A percentile compares a stretch with the other conserved stretches of the same genome.
Conservation (phyloP, 768 basidiomycete species). For the Gautieria morchelliformis region DNA sequence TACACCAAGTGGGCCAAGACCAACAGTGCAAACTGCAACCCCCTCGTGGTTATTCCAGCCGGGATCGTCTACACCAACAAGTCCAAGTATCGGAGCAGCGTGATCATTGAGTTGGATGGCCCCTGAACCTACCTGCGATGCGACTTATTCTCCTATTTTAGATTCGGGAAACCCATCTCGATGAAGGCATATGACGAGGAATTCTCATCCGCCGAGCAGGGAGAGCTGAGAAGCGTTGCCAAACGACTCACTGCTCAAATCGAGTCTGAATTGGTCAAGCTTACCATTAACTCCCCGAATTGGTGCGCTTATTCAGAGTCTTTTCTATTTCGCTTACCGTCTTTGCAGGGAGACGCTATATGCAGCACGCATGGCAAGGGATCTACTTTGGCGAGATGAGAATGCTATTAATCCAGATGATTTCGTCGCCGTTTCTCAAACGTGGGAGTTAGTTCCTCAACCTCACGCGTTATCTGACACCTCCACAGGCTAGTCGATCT, state of each 20-base stretch:
- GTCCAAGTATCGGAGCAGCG: slow-evolving; percentile 85
- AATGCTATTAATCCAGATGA: slow-evolving; percentile 68
- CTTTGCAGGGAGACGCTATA: slow-evolving; percentile 74
- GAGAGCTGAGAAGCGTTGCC: slow-evolving; percentile 65
- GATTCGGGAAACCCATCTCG: slow-evolving; percentile 75
- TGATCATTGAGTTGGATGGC: slow-evolving; percentile 36
- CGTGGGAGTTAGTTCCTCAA: slow-evolving; percentile 43
- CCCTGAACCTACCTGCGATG: slow-evolving; percentile 8
- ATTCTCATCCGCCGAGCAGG: slow-evolving; percentile 63
- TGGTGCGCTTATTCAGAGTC: slow-evolving; percentile 49
- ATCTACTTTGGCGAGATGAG: slow-evolving; percentile 86
- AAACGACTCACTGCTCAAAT: slow-evolving; percentile 77
- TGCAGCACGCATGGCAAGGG: slow-evolving; percentile 84
- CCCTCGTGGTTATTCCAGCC: slow-evolving; percentile 65
- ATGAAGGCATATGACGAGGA: slow-evolving; percentile 67
- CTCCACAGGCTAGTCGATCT: slow-evolving; percentile 73
- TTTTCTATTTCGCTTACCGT: not conserved
- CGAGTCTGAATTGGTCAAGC: slow-evolving; percentile 56
- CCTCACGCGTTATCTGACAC: slow-evolving; percentile 8
- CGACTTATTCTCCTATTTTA: slow-evolving; percentile 21
- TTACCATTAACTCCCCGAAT: slow-evolving; percentile 87
- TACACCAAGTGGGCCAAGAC: slow-evolving; percentile 72
- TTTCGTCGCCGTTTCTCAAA: slow-evolving; percentile 80
- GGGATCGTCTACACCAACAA: slow-evolving; percentile 95
- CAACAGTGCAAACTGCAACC: slow-evolving; percentile 36